Conservation (phyloP, 2,329 filamentous ascomycete species). For the Rhinocladiella mackenziei region DNA sequence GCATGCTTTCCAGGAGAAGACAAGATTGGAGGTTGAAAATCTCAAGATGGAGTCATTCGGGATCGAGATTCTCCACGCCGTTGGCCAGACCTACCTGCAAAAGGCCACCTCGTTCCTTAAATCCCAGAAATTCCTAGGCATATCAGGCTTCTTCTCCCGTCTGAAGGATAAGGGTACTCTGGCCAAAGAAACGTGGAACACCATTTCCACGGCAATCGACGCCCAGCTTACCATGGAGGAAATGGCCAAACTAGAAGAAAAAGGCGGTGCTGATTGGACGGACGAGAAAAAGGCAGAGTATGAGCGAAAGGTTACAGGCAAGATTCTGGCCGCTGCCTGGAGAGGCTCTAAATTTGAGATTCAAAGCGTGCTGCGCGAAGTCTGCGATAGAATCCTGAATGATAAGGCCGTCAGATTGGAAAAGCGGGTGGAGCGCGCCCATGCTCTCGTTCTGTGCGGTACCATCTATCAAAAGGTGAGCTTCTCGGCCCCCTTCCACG, state of each 20-base stretch:
- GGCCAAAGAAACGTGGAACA: conserved; percentile 98
- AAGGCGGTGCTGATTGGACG: conserved; percentile 94
- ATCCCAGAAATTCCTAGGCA: conserved; percentile 93
- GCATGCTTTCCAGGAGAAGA: conserved; percentile 87
- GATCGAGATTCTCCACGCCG: conserved; percentile 90
- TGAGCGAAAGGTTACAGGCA: conserved; percentile 91
- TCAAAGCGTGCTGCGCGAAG: conserved; percentile 88
- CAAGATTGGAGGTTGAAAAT: conserved; percentile 89
- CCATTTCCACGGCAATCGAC: conserved; percentile 91
- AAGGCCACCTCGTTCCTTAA: conserved; percentile 87
- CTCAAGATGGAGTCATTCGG: conserved; percentile 99
- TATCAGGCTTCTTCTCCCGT: conserved; percentile 88
- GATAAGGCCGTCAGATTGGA: conserved; percentile 71
- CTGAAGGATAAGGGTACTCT: conserved; percentile 95
- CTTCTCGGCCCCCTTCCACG: too few relatives aligned
- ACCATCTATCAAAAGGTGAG: conserved; percentile 82
- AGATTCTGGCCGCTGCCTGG: conserved; percentile 97
- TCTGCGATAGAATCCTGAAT: conserved; percentile 83
- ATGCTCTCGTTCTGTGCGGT: conserved; percentile 82
- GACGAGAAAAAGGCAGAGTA: conserved; percentile 96
- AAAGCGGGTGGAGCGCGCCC: conserved; percentile 86
- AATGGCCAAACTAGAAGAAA: conserved; percentile 94
- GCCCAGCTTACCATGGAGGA: conserved; percentile 98
- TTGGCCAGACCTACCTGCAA: conserved; percentile 82
- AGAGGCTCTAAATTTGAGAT: conserved; percentile 96